These are phyloP conservation scores for Dendrothele bispora DNA, from an alignment of 768 basidiomycete species.

Conservation along the genomic window DNA sequence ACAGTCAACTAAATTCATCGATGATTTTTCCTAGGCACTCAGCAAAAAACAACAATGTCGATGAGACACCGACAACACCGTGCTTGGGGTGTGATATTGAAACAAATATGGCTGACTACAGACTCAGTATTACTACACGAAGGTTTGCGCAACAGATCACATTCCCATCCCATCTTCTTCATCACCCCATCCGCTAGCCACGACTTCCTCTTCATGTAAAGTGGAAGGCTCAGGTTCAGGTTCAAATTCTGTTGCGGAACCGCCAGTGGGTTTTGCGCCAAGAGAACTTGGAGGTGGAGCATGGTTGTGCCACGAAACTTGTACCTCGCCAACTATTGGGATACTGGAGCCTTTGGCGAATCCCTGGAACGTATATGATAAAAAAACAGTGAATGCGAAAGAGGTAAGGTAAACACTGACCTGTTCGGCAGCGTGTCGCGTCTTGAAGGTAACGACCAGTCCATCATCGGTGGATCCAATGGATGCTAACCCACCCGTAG, in stretches of 20 bases:
- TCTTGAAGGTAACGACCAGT: conserved; percentile 68
- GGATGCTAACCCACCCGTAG: conserved; percentile 69
- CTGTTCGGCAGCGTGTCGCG: conserved; percentile 75
- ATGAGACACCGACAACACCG: too few species aligned
- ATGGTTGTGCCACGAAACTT: conserved; percentile 64
- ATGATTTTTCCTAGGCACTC: too few species aligned
- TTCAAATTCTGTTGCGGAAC: conserved; percentile 16
- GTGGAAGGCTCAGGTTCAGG: conserved; percentile 28
- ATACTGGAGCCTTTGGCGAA: conserved; percentile 71
- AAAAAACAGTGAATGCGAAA: conserved; percentile 1
- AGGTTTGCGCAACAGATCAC: too few species aligned
- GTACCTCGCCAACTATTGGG: conserved; percentile 62
- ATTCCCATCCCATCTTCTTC: conserved; percentile 79
- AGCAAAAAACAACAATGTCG: too few species aligned
- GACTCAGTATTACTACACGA: too few species aligned
- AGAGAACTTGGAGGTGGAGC: conserved; percentile 12
- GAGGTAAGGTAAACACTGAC: conserved; percentile 34
- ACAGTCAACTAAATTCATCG: too few species aligned
- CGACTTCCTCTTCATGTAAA: conserved; percentile 52
- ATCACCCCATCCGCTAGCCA: conserved; percentile 73
- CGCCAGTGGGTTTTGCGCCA: conserved; percentile 13
- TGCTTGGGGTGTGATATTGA: too few species aligned
- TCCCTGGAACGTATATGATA: conserved; percentile 42
- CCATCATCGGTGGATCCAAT: conserved; percentile 55
- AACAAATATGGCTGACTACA: too few species aligned